phyloP scores from a whole-genome alignment of 805 yeast species.

The Candida gorgasii region DNA sequence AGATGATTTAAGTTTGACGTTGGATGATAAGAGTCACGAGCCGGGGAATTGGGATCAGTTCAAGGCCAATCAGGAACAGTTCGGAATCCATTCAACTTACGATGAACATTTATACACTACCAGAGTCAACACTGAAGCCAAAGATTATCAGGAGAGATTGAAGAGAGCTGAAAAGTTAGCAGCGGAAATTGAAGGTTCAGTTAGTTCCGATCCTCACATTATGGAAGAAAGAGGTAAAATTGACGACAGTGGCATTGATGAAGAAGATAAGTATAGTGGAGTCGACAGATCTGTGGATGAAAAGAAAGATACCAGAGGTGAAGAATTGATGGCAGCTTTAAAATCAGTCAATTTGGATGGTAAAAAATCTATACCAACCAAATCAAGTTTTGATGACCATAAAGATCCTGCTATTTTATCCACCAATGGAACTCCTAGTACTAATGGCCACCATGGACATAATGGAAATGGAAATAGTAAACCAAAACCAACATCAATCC shows the following conservation, averaged over 20 bases:
- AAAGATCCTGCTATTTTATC: slow-evolving; percentile 70
- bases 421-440: slow-evolving; percentile 37
- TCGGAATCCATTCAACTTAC: slow-evolving; percentile 81
- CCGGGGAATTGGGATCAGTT: slow-evolving; percentile 83
- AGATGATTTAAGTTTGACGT: slow-evolving; percentile 20
- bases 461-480: slow-evolving; percentile 10
- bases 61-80: slow-evolving; percentile 82
- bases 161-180: slow-evolving; percentile 79
- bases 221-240: slow-evolving; percentile 89
- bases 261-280: slow-evolving; percentile 95
- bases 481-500: slow-evolving; percentile 31
- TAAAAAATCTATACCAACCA: slow-evolving; percentile 53
- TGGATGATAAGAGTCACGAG: slow-evolving; percentile 28
- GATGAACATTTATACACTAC: slow-evolving; percentile 91
- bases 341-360: slow-evolving; percentile 26
- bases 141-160: slow-evolving; percentile 66
- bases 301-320: slow-evolving; percentile 37
- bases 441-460: slow-evolving; percentile 15
- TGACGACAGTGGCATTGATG: slow-evolving; percentile 88
- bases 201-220: slow-evolving; percentile 71
- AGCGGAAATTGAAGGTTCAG: slow-evolving; percentile 73
- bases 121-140: slow-evolving; percentile 63
- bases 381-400: slow-evolving; percentile 52
- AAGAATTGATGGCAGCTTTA: slow-evolving; percentile 50
- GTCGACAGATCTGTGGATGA: slow-evolving; percentile 57